A percentile compares a stretch with the other conserved stretches of the same genome.
Evolutionary conservation across 495 filamentous ascomycete species (phyloP).

Genomic region (Tuber borchii): DNA sequence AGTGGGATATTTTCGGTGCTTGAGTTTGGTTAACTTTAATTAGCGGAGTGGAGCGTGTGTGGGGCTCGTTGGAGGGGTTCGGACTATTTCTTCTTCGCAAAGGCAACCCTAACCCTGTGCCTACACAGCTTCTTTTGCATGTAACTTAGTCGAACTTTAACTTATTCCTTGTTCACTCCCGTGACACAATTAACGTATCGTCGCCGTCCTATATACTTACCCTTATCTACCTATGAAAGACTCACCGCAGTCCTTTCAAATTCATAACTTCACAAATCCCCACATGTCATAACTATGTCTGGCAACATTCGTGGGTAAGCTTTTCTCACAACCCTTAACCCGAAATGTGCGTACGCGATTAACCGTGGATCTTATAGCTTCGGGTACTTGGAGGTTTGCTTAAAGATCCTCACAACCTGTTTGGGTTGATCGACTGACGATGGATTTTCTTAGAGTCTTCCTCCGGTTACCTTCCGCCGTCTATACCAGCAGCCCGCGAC

Average conservation of each 20-base stretch:
- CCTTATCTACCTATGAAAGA: constrained; percentile 4
- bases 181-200: neutral
- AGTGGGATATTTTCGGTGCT: neutral
- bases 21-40: neutral
- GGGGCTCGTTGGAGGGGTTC: constrained; percentile 6
- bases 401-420: neutral
- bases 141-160: neutral
- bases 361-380: constrained; percentile 24
- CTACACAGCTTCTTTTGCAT: constrained; percentile 5
- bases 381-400: constrained; percentile 33
- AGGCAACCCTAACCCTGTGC: neutral
- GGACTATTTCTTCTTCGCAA: neutral
- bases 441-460: constrained; percentile 55
- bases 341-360: constrained; percentile 5
- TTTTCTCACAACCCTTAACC: neutral
- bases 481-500: constrained; percentile 95
- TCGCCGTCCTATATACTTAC: neutral
- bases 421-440: constrained; percentile 7
- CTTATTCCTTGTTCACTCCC: neutral
- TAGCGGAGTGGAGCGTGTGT: neutral
- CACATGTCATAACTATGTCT: constrained; percentile 21
- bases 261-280: neutral
- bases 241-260: constrained; percentile 1
- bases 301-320: constrained; percentile 37
- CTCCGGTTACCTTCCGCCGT: constrained; percentile 76